Percentiles rank a stretch among this genome's conserved stretches.
Conservation (phyloP, 2,329 filamentous ascomycete species). For the Mycosphaerelloides madeirae region DNA sequence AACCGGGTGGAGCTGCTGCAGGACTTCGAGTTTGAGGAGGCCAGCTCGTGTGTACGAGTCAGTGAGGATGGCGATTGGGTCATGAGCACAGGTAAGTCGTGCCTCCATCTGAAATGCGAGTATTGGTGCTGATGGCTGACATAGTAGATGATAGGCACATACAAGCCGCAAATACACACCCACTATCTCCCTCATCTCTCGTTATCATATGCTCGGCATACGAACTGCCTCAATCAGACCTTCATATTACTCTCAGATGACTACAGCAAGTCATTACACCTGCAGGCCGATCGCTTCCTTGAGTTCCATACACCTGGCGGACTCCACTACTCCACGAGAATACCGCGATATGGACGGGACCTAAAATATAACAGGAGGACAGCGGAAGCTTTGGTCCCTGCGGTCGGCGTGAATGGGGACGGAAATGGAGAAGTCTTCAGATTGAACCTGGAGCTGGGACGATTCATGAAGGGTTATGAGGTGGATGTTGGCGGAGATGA, state of each 20-base stretch:
- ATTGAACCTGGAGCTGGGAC: slow-evolving; percentile 82
- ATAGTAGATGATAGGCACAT: slow-evolving; percentile 50
- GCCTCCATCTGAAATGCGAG: background rate
- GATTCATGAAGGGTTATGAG: slow-evolving; percentile 92
- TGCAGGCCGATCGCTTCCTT: slow-evolving; percentile 84
- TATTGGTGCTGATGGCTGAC: slow-evolving; percentile 22
- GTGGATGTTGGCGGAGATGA: slow-evolving; percentile 86
- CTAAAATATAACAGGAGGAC: slow-evolving; percentile 76
- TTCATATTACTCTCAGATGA: slow-evolving; percentile 85
- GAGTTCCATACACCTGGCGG: slow-evolving; percentile 90
- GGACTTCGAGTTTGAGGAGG: slow-evolving; percentile 97
- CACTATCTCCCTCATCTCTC: slow-evolving; percentile 91
- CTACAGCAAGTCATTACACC: slow-evolving; percentile 88
- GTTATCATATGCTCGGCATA: slow-evolving; percentile 90
- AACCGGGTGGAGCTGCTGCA: slow-evolving; percentile 92
- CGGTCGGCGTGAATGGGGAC: slow-evolving; percentile 80
- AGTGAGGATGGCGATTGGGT: slow-evolving; percentile 97
- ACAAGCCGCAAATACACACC: slow-evolving; percentile 84
- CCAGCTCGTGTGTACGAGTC: slow-evolving; percentile 80
- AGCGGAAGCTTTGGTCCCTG: slow-evolving; percentile 79
- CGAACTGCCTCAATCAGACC: slow-evolving; percentile 82
- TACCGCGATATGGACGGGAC: slow-evolving; percentile 89
- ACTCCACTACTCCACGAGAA: slow-evolving; percentile 80
- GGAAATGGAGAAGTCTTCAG: slow-evolving; percentile 89
- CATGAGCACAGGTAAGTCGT: slow-evolving; percentile 73